These are phyloP conservation scores for Botrytis fragariae DNA, from an alignment of 2,329 filamentous ascomycete species.

Conservation along the genomic window DNA sequence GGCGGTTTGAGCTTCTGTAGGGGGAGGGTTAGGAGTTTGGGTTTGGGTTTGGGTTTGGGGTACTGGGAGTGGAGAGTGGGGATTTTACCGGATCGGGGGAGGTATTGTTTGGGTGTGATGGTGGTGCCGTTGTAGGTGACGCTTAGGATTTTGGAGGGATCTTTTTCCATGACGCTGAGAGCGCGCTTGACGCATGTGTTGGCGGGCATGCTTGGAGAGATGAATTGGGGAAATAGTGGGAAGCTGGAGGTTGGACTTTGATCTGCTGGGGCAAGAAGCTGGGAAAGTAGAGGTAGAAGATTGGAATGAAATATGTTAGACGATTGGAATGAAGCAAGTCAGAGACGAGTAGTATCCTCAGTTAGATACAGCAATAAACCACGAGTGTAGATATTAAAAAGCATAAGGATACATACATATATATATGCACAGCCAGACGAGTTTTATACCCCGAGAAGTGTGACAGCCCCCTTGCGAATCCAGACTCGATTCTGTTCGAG, in stretches of 20 bases:
- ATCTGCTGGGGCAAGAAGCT: not conserved
- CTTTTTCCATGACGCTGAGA: slow-evolving; percentile 23
- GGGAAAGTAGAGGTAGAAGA: not conserved
- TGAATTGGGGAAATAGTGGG: not conserved
- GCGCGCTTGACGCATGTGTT: slow-evolving; percentile 19
- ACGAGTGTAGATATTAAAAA: not conserved
- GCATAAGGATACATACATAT: not conserved
- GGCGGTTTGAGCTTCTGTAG: slow-evolving; percentile 29
- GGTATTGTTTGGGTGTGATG: slow-evolving; percentile 37
- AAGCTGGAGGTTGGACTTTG: not conserved
- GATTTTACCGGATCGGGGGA: slow-evolving; percentile 38
- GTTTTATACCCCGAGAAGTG: not conserved
- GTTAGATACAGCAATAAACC: not conserved
- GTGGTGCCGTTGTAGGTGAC: slow-evolving; percentile 35
- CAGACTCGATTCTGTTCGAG: not conserved
- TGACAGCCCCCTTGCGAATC: not conserved
- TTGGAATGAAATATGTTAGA: not conserved
- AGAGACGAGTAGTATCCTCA: no score
- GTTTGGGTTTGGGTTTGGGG: not conserved
- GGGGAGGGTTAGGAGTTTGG: not conserved
- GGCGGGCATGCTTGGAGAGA: slow-evolving; percentile 14
- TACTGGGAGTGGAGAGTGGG: not conserved
- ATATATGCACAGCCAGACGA: not conserved
- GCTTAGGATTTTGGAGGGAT: slow-evolving; percentile 39
- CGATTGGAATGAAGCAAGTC: not conserved